Conservation (phyloP, 306 rosid species). For the Trichosanthes cucumerina region DNA sequence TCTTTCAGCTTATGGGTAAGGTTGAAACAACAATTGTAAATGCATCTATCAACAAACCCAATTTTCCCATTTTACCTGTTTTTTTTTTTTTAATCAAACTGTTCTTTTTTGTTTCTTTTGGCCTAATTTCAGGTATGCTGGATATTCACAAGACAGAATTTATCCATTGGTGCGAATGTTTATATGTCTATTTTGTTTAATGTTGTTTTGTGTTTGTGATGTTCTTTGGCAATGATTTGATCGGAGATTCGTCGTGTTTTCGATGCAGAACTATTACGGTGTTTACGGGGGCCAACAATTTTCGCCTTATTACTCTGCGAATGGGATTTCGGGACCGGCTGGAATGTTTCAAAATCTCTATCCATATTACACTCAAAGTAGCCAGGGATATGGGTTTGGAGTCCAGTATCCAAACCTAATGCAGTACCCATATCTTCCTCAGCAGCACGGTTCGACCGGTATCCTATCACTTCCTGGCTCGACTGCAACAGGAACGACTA, state of each 20-base stretch:
- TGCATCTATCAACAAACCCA: neutral
- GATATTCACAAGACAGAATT: constrained; percentile 66
- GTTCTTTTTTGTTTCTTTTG: neutral
- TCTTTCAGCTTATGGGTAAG: constrained; percentile 72
- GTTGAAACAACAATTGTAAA: neutral
- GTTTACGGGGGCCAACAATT: constrained; percentile 80
- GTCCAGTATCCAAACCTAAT: constrained; percentile 62
- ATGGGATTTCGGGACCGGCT: constrained; percentile 46
- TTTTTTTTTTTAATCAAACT: constrained; percentile 3
- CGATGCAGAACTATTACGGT: constrained; percentile 53
- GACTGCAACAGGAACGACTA: constrained; percentile 28
- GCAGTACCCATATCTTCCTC: constrained; percentile 60
- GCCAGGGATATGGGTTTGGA: constrained; percentile 50
- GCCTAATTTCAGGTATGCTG: constrained; percentile 45
- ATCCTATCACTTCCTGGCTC: constrained; percentile 58
- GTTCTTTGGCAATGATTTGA: neutral
- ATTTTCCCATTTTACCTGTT: neutral
- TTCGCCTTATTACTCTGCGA: constrained; percentile 50
- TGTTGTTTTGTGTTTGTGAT: neutral
- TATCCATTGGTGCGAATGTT: constrained; percentile 49
- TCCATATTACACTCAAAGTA: constrained; percentile 65
- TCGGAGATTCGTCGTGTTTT: neutral
- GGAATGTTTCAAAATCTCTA: constrained; percentile 51
- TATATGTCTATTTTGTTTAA: neutral
- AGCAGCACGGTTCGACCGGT: constrained; percentile 47